Evolutionary conservation across 495 filamentous ascomycete species (phyloP).

Genomic region (Podospora tetraspora): DNA sequence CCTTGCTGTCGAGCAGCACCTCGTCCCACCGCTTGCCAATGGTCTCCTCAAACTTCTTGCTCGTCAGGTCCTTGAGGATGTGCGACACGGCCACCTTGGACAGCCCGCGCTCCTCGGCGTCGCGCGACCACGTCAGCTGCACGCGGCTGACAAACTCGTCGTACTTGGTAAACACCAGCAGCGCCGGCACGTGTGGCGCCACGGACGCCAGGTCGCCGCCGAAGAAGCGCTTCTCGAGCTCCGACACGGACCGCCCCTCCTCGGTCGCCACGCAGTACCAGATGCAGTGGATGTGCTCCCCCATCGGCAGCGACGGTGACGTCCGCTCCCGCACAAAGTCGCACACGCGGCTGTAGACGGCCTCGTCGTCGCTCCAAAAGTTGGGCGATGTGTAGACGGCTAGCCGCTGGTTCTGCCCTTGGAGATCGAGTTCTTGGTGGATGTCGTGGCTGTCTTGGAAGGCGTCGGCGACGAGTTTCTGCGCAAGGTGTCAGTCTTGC

Average conservation of each 20-base stretch:
- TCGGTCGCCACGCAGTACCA: slow-evolving; percentile 31
- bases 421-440: slow-evolving; percentile 19
- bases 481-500: neutral
- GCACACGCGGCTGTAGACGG: slow-evolving; percentile 11
- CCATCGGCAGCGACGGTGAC: neutral
- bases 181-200: slow-evolving; percentile 16
- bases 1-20: slow-evolving; percentile 2
- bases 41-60: slow-evolving; percentile 22
- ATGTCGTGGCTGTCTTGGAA: slow-evolving; percentile 23
- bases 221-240: slow-evolving; percentile 24
- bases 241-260: slow-evolving; percentile 13
- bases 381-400: slow-evolving; percentile 25
- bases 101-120: slow-evolving; percentile 19
- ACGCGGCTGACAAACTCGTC: slow-evolving; percentile 27
- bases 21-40: slow-evolving; percentile 24
- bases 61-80: slow-evolving; percentile 21
- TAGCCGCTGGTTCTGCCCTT: slow-evolving; percentile 24
- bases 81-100: slow-evolving; percentile 26
- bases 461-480: slow-evolving; percentile 22
- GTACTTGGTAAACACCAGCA: slow-evolving; percentile 28
- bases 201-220: slow-evolving; percentile 1
- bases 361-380: slow-evolving; percentile 15
- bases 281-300: slow-evolving; percentile 23
- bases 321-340: slow-evolving; percentile 14
- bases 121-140: slow-evolving; percentile 21